These are phyloP conservation scores for Davidsoniella neocaledoniae DNA, from an alignment of 2,329 filamentous ascomycete genomes.

Conservation along the genomic window DNA sequence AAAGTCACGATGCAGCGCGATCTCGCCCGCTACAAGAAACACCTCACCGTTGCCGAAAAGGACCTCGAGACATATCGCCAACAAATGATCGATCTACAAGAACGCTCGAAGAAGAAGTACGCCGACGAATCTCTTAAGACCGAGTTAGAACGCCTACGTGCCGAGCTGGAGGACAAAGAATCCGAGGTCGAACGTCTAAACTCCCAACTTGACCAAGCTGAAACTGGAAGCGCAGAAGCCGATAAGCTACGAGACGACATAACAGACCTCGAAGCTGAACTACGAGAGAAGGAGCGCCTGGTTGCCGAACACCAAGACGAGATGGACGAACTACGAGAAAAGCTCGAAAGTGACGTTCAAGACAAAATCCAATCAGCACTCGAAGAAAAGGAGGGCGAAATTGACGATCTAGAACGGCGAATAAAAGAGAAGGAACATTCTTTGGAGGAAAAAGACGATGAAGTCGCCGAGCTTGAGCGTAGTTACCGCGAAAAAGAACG, in stretches of 20 bases:
- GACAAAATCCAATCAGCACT: constrained; percentile 36
- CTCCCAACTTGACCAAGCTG: constrained; percentile 35
- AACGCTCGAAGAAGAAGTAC: constrained; percentile 62
- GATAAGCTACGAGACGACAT: constrained; percentile 53
- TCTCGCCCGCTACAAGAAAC: constrained; percentile 71
- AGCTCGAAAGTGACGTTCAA: constrained; percentile 25
- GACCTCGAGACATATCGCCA: constrained; percentile 71
- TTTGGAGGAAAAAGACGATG: constrained; percentile 6
- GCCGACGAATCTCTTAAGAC: constrained; percentile 51
- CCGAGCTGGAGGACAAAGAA: constrained; percentile 39
- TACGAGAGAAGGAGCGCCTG: constrained; percentile 58
- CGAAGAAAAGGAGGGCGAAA: constrained; percentile 33
- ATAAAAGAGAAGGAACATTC: constrained; percentile 5
- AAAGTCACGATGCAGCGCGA: constrained; percentile 81
- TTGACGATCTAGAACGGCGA: constrained; percentile 17
- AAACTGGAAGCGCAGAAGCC: constrained; percentile 5
- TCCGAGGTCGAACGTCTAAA: constrained; percentile 44
- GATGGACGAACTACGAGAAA: constrained; percentile 47
- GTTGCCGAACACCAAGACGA: constrained; percentile 63
- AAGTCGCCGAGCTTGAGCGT: constrained; percentile 23
- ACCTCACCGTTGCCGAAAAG: constrained; percentile 63
- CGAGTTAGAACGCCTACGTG: constrained; percentile 41
- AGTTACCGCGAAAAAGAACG: constrained; percentile 5
- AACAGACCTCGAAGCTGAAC: constrained; percentile 55
- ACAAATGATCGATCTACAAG: constrained; percentile 68